These are phyloP conservation scores for Cladosporium sp. DNA, from an alignment of 2,329 filamentous ascomycete species.

Conservation along the genomic window DNA sequence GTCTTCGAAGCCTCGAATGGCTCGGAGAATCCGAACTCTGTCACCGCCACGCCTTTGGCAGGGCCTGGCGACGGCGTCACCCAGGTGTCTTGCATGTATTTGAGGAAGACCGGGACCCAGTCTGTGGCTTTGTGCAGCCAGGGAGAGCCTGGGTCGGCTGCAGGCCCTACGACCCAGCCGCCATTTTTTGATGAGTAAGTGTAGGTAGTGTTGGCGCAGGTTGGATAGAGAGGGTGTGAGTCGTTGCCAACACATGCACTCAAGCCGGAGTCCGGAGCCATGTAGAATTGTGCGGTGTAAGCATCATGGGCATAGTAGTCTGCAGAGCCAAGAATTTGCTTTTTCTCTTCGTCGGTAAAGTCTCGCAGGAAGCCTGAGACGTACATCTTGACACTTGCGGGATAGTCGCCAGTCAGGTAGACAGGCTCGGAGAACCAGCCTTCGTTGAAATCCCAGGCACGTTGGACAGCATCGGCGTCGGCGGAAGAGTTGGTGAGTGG, in stretches of 20 bases:
- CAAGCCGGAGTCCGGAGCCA: conserved; percentile 33
- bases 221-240: conserved; percentile 31
- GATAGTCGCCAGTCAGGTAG: conserved; percentile 44
- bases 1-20: conserved; percentile 31
- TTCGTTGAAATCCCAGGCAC: conserved; percentile 36
- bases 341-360: conserved; percentile 32
- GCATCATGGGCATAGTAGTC: conserved; percentile 37
- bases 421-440: conserved; percentile 43
- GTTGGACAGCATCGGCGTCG: conserved; percentile 32
- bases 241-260: conserved; percentile 34
- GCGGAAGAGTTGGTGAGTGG: conserved; percentile 32
- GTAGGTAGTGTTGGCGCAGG: conserved; percentile 32
- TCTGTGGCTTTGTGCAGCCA: conserved; percentile 35
- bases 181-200: conserved; percentile 24
- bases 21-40: conserved; percentile 37
- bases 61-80: conserved; percentile 10
- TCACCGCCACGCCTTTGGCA: conserved; percentile 28
- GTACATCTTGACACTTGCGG: conserved; percentile 34
- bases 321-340: conserved; percentile 28
- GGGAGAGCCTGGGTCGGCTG: conserved; percentile 28
- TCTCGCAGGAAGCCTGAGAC: conserved; percentile 29
- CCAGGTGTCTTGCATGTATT: conserved; percentile 32
- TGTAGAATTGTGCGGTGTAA: conserved; percentile 34
- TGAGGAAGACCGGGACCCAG: conserved; percentile 32
- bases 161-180: conserved; percentile 31